Evolutionary conservation across 108 stramenopile genomes (phyloP).

Genomic region (Nitzschia sp.): DNA sequence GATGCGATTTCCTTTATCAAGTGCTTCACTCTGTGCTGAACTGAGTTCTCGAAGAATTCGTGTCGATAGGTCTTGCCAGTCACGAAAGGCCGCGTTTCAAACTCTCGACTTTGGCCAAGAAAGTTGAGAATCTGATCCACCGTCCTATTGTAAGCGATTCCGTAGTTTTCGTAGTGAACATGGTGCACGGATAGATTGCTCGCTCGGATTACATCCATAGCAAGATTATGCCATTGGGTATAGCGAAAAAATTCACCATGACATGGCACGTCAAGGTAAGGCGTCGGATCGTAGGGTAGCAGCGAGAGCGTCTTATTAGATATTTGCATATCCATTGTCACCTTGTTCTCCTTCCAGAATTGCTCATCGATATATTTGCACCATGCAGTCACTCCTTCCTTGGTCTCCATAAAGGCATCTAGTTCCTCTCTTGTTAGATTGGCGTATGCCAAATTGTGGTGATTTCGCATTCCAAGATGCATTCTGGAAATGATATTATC

Average conservation of each 20-base stretch:
- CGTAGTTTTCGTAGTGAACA: conserved; percentile 75
- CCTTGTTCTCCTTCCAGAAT: conserved; percentile 25
- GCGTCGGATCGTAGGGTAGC: conserved; percentile 3
- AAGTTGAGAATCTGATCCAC: conserved; percentile 57
- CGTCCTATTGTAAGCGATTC: conserved; percentile 43
- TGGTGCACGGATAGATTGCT: conserved; percentile 10
- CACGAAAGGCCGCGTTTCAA: background rate
- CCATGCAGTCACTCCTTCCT: conserved; percentile 43
- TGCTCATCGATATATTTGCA: conserved; percentile 25
- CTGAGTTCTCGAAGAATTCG: background rate
- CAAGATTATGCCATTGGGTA: conserved; percentile 81
- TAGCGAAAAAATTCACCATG: conserved; percentile 72
- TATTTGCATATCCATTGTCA: conserved; percentile 1
- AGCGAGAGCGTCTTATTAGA: conserved; percentile 1
- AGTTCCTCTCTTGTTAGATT: conserved; percentile 1
- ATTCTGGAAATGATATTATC: conserved; percentile 68
- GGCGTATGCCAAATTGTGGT: conserved; percentile 10
- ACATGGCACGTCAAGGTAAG: conserved; percentile 49
- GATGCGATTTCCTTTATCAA: background rate
- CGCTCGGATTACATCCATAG: conserved; percentile 21
- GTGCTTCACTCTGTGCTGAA: background rate
- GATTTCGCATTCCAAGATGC: conserved; percentile 49
- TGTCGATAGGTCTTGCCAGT: background rate
- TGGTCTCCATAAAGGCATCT: conserved; percentile 14
- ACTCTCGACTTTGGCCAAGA: conserved; percentile 28